Base-by-base conservation (phyloP, 169 alveolate genomes). In the Neospora caninum region DNA sequence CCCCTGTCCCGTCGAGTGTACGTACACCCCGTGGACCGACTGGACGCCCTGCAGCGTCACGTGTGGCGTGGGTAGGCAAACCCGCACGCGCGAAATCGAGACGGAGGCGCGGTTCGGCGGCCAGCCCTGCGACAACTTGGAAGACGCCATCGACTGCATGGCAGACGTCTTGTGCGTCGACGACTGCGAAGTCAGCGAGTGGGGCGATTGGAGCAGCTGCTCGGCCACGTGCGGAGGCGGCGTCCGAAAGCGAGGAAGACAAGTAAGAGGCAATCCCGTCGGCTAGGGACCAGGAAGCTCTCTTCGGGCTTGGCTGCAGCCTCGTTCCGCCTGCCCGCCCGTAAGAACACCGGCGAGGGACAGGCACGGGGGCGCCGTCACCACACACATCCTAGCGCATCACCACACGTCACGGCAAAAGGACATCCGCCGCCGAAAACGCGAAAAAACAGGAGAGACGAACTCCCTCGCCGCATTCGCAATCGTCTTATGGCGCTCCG, bases 181-280 rank as follows among this genome's bases (percentile, higher is more conserved):
- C 13, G 96, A 94, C 73, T 96, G 97, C 38, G 54, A 91, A 34
- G 67, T 96, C 9, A 69, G 96, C 41, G 95, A 64, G 53, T 96
- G 97, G 97, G 64, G 80, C 25, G 96, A 94, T 36, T 96, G 97
- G 97, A 92, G 95, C 49, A 73, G 38, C 38, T 96, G 97, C 94
- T 93, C 96, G 42, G 96, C 95, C 54, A 89, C 96, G 6, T 96
- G 97, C 78, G 97, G 96, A 25, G 96, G 96, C 73, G 97, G 97
- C 88, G 95, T 96, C 2, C 95, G 95, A 36, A 84, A 92, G 29
- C 93, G 97, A 10, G 93, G 88, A n/a, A 87, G 97, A 36, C 94
- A 94, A 53, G 91, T 36, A n/a, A 86, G 39, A 0, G 13, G 25
- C 6, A 41, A 18, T 0, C 45, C 2, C 58, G 4, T 49, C 13